These are phyloP conservation scores for Glycine soja DNA, from an alignment of 306 rosid genomes.

Conservation along the genomic window DNA sequence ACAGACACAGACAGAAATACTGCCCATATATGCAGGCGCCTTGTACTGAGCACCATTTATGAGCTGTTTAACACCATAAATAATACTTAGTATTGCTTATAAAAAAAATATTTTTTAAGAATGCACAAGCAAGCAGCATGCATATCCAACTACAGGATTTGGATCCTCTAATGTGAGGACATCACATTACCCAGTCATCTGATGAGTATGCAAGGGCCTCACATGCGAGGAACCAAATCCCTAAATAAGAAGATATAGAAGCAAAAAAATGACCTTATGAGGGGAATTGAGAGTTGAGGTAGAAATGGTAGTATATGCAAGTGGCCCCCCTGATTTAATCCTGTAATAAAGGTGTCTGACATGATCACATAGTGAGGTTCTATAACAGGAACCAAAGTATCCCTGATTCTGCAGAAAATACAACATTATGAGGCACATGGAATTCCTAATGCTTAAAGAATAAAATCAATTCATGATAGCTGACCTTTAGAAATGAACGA, in stretches of 20 bases:
- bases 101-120: neutral
- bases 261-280: constrained; percentile 62
- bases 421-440: constrained; percentile 39
- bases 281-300: constrained; percentile 56
- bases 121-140: constrained; percentile 20
- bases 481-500: constrained; percentile 70
- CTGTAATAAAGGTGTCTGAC: constrained; percentile 73
- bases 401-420: constrained; percentile 62
- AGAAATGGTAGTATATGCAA: constrained; percentile 68
- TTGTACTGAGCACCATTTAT: constrained; percentile 62
- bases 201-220: constrained; percentile 6
- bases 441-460: constrained; percentile 36
- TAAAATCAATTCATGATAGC: constrained; percentile 43
- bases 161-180: constrained; percentile 29
- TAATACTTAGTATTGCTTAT: constrained; percentile 1
- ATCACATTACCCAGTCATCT: constrained; percentile 7
- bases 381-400: constrained; percentile 61
- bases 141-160: constrained; percentile 23
- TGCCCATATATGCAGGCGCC: constrained; percentile 81
- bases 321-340: constrained; percentile 69
- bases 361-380: constrained; percentile 75
- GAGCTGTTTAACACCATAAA: constrained; percentile 48
- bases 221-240: constrained; percentile 40
- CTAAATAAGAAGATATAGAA: constrained; percentile 31
- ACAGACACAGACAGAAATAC: constrained; percentile 72